phyloP scores from a whole-genome alignment of 768 basidiomycete species.

The Tubosaeta sp. region DNA sequence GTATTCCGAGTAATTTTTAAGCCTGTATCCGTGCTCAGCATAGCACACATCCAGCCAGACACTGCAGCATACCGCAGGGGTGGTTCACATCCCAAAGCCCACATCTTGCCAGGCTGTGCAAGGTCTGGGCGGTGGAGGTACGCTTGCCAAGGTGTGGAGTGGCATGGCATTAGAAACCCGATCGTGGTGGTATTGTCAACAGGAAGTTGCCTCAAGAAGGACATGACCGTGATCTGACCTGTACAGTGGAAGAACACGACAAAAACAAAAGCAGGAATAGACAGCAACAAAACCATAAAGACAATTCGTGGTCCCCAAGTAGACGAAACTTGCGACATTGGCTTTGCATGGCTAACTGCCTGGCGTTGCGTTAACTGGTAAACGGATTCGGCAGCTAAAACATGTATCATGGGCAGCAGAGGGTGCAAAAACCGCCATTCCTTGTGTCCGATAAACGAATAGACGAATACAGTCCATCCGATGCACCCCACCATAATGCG shows the following conservation, averaged over 20 bases:
- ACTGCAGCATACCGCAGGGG: slow-evolving; percentile 64
- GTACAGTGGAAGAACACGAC: slow-evolving; percentile 71
- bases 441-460: slow-evolving; percentile 87
- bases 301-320: slow-evolving; percentile 31
- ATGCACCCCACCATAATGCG: slow-evolving; percentile 47
- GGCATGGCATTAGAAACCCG: slow-evolving; percentile 93
- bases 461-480: slow-evolving; percentile 60
- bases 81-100: slow-evolving; percentile 92
- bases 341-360: slow-evolving; percentile 1
- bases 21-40: slow-evolving; percentile 18
- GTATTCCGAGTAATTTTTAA: slow-evolving; percentile 53
- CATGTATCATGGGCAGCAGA: slow-evolving; percentile 75
- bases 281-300: slow-evolving; percentile 43
- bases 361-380: slow-evolving; percentile 38
- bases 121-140: slow-evolving; percentile 74
- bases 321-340: background rate
- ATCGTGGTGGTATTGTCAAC: slow-evolving; percentile 50
- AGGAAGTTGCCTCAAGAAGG: slow-evolving; percentile 58
- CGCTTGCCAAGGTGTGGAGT: slow-evolving; percentile 91
- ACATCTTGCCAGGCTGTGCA: slow-evolving; percentile 50
- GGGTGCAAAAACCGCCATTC: slow-evolving; percentile 98
- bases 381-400: slow-evolving; percentile 73
- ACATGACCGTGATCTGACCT: slow-evolving; percentile 74
- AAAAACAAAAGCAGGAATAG: slow-evolving; percentile 63
- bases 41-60: background rate